These are phyloP conservation scores for Phytopythium vexans DNA, from an alignment of 352 stramenopile species.

Conservation along the genomic window DNA sequence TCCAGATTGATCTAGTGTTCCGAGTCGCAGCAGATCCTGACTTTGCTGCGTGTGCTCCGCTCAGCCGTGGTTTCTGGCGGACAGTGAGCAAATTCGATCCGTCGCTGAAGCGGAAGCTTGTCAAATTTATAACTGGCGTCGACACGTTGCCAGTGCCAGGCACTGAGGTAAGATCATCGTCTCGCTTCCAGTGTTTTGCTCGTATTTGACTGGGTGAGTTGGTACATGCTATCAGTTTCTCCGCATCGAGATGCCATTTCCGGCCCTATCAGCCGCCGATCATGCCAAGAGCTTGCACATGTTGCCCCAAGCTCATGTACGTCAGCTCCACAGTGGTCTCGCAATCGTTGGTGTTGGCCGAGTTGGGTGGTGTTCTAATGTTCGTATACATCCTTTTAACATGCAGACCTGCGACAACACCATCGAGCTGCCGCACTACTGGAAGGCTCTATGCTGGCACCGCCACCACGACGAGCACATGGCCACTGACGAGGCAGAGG, in stretches of 20 bases:
- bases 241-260: slow-evolving; percentile 75
- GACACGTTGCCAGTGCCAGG: slow-evolving; percentile 57
- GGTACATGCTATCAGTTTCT: slow-evolving; percentile 41
- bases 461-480: slow-evolving; percentile 22
- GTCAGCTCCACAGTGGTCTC: slow-evolving; percentile 4
- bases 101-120: slow-evolving; percentile 51
- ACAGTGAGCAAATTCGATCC: slow-evolving; percentile 48
- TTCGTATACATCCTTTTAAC: neutral
- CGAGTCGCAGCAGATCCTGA: slow-evolving; percentile 53
- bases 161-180: slow-evolving; percentile 43
- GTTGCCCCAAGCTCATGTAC: slow-evolving; percentile 71
- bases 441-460: slow-evolving; percentile 63
- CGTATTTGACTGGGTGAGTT: slow-evolving; percentile 1
- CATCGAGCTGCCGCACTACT: slow-evolving; percentile 72
- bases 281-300: slow-evolving; percentile 49
- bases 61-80: slow-evolving; percentile 47
- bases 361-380: no score
- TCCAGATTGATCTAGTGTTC: slow-evolving; percentile 46
- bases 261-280: slow-evolving; percentile 31
- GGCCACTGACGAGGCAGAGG: slow-evolving; percentile 27
- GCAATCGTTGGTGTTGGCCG: no score
- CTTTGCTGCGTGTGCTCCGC: slow-evolving; percentile 38
- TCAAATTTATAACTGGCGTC: slow-evolving; percentile 78
- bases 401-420: slow-evolving; percentile 74
- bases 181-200: neutral